A percentile compares a stretch with the other conserved stretches of the same genome.
phyloP scores from a whole-genome alignment of 2,329 filamentous ascomycete species.

The Alternaria sp. region DNA sequence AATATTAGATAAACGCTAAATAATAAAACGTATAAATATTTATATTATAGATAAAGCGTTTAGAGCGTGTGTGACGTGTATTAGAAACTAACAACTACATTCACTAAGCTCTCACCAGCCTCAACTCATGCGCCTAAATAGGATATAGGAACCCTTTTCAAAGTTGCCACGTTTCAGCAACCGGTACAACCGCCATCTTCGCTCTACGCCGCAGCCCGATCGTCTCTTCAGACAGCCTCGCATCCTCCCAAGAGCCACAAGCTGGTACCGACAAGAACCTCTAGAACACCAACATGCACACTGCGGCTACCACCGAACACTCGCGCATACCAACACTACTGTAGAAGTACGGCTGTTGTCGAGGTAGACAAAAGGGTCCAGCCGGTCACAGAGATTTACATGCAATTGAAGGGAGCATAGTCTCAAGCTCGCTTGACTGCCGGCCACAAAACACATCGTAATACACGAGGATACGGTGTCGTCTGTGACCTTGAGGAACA shows the following conservation, averaged over 20 bases:
- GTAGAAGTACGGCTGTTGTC: neutral
- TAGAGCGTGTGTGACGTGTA: too few species aligned
- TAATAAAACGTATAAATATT: too few species aligned
- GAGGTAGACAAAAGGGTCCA: neutral
- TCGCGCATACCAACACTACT: neutral
- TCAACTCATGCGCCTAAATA: neutral
- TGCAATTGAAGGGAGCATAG: neutral
- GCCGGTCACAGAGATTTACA: neutral
- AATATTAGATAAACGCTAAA: too few species aligned
- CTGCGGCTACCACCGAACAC: neutral
- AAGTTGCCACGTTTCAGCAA: conserved; percentile 55
- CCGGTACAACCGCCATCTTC: conserved; percentile 58
- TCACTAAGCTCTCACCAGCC: neutral
- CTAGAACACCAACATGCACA: neutral
- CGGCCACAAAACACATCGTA: conserved; percentile 24
- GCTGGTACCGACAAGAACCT: conserved; percentile 37
- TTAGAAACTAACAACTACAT: too few species aligned
- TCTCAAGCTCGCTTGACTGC: neutral
- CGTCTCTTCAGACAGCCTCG: conserved; percentile 56
- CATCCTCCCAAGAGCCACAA: conserved; percentile 59
- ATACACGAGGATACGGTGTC: conserved; percentile 65
- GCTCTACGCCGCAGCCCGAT: conserved; percentile 58
- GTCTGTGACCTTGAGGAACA: conserved; percentile 63
- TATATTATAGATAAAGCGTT: too few species aligned
- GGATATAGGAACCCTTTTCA: neutral